Percentiles rank a stretch among this genome's conserved stretches.
These are phyloP conservation scores for Diaporthe velutina DNA, from an alignment of 2,329 filamentous ascomycete genomes.

Conservation along the genomic window DNA sequence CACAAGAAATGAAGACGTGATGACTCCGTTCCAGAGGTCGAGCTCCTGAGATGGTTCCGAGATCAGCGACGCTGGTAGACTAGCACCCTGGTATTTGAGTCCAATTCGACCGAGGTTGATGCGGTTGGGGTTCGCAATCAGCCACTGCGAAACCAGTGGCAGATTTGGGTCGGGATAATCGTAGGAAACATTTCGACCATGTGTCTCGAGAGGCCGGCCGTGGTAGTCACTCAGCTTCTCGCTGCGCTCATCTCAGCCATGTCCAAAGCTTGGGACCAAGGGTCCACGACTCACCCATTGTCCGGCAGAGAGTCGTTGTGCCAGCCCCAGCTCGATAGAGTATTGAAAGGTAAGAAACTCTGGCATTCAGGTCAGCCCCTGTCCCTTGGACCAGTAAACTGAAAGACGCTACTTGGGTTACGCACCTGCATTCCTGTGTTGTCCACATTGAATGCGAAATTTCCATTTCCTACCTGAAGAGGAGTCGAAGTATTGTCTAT, in stretches of 20 bases:
- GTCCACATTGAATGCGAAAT: conserved; percentile 61
- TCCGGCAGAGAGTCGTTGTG: conserved; percentile 55
- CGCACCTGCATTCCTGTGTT: conserved; percentile 54
- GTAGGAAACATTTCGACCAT: conserved; percentile 54
- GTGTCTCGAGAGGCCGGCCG: conserved; percentile 49
- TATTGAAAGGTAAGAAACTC: conserved; percentile 49
- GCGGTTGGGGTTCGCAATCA: conserved; percentile 62
- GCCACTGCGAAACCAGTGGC: conserved; percentile 60
- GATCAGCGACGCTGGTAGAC: conserved; percentile 45
- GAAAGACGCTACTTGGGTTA: not conserved
- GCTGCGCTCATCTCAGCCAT: conserved; percentile 37
- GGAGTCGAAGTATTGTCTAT: conserved; percentile 44
- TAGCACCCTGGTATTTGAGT: conserved; percentile 50
- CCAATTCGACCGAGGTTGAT: conserved; percentile 59
- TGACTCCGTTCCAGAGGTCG: not conserved
- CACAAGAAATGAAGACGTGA: not conserved
- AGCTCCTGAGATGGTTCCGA: not conserved
- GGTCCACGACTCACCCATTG: conserved; percentile 43
- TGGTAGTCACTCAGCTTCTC: conserved; percentile 49
- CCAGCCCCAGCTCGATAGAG: conserved; percentile 52
- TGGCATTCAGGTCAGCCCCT: conserved; percentile 18
- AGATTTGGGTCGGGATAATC: conserved; percentile 52
- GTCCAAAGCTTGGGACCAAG: not conserved
- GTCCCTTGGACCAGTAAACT: no score
- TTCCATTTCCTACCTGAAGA: conserved; percentile 59